Base-by-base conservation (phyloP, 2,329 filamentous ascomycete genomes). In the Trichoderma sp. region DNA sequence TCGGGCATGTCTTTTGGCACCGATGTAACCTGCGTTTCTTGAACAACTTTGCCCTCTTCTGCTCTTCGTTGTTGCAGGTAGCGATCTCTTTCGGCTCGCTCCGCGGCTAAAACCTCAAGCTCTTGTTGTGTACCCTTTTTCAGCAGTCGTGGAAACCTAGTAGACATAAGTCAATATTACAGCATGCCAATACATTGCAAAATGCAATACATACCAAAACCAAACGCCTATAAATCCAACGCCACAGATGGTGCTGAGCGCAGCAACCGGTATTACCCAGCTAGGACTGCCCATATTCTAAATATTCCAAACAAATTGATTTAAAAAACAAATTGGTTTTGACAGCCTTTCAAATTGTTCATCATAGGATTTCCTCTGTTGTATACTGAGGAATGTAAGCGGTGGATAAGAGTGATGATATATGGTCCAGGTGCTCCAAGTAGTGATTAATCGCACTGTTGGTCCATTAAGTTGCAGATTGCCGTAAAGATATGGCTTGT, bases 231-330 rank as follows among this genome's bases (percentile, higher is more conserved):
- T 30, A 14, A 59, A 59, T 30, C 24, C 34, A 46, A 59, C 26
- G 39, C 34, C 37, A 14, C 58, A 59, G 16, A 59, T 59, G 7
- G 37, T n/a, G 28, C 58, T 59, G 28, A 59, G 58, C 4, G 37
- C 39, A 59, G 58, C 58, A 30, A 59, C 58, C 5, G 58, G 58
- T 59, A 59, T 59, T 11, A 59, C 58, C 58, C 58, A 59, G 24
- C 58, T 59, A 2, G 58, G 58, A n/a, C 24, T 43, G 39, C 39
- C 58, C 58, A 59, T 59, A 6, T n/a, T n/a, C 26, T 46, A 21
- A 43, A 59, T n/a, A 5, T 34, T 1, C 3, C 8, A 11, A 8
- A 34, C 2, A 34, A 13, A 32, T 32, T 32, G 1, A 8, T 32
- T 7, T 0, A 32, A 32, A 30, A n/a, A 13, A 28, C 28, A 16